Conservation (phyloP, 345 rosid species). For the Gossypium raimondii region DNA sequence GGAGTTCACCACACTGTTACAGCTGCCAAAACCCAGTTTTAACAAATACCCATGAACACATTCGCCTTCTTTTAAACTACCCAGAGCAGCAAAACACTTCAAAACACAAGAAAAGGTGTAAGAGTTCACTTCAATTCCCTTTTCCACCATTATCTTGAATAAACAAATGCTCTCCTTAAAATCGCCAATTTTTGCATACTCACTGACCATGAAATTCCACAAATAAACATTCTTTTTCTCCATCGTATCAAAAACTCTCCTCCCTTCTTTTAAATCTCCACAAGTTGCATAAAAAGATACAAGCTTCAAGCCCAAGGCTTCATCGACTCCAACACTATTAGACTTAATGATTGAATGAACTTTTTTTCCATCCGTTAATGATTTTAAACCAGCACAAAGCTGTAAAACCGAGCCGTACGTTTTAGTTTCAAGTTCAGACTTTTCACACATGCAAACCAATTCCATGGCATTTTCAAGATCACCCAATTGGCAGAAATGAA, state of each 20-base stretch:
- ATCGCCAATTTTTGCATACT: conserved; percentile 47
- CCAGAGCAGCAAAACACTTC: conserved; percentile 47
- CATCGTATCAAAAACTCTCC: conserved; percentile 40
- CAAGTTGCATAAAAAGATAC: conserved; percentile 63
- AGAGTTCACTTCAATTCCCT: conserved; percentile 40
- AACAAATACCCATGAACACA: conserved; percentile 51
- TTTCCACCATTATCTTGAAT: conserved; percentile 46
- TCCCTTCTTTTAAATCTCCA: conserved; percentile 53
- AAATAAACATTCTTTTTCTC: conserved; percentile 50
- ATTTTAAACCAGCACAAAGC: conserved; percentile 54
- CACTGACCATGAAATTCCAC: conserved; percentile 61
- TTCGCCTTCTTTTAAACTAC: conserved; percentile 43
- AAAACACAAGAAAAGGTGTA: conserved; percentile 53
- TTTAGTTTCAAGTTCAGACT: conserved; percentile 31
- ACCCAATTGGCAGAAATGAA: conserved; percentile 41
- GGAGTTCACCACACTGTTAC: conserved; percentile 45
- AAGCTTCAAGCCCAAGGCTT: conserved; percentile 54
- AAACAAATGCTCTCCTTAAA: conserved; percentile 38
- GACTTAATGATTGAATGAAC: conserved; percentile 45
- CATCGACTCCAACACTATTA: conserved; percentile 37
- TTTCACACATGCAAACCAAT: conserved; percentile 34
- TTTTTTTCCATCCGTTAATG: conserved; percentile 39
- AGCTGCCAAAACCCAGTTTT: conserved; percentile 44
- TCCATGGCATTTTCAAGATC: conserved; percentile 38
- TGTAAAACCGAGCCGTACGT: conserved; percentile 51